phyloP scores from a whole-genome alignment of 1,284 basidiomycete species.

The Ceratobasidium papillatum region DNA sequence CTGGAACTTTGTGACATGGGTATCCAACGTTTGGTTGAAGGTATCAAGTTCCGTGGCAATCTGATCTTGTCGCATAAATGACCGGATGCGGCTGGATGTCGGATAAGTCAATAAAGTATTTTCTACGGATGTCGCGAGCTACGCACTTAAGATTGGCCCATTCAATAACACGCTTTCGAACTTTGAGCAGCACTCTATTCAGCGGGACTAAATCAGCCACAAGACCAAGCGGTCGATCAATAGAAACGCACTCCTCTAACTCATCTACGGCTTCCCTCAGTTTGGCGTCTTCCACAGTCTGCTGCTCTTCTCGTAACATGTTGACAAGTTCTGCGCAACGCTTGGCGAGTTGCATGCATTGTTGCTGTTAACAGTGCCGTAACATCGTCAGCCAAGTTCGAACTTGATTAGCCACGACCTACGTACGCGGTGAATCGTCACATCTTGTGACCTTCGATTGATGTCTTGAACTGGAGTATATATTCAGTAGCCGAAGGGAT shows the following conservation, averaged over 20 bases:
- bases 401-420: not conserved
- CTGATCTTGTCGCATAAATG: slow-evolving; percentile 33
- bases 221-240: not conserved
- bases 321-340: slow-evolving; percentile 1
- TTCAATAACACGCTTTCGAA: slow-evolving; percentile 18
- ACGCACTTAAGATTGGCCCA: slow-evolving; percentile 32
- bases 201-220: not conserved
- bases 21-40: slow-evolving; percentile 18
- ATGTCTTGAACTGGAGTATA: not conserved
- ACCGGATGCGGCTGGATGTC: slow-evolving; percentile 10
- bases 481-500: not conserved
- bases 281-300: not conserved
- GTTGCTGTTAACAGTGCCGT: slow-evolving; percentile 1
- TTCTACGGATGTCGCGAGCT: not conserved
- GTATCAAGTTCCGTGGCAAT: slow-evolving; percentile 10
- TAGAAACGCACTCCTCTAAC: not conserved
- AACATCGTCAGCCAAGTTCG: not conserved
- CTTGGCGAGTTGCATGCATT: slow-evolving; percentile 20
- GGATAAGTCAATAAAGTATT: not conserved
- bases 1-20: slow-evolving; percentile 23
- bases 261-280: slow-evolving; percentile 12
- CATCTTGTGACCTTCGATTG: slow-evolving; percentile 7
- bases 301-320: not conserved
- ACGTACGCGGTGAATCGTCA: slow-evolving; percentile 9
- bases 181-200: not conserved